Evolutionary conservation across 148 eudicot genomes (phyloP), one percentile per base, ranked within the genome.

Genomic region (Chenopodium album): DNA sequence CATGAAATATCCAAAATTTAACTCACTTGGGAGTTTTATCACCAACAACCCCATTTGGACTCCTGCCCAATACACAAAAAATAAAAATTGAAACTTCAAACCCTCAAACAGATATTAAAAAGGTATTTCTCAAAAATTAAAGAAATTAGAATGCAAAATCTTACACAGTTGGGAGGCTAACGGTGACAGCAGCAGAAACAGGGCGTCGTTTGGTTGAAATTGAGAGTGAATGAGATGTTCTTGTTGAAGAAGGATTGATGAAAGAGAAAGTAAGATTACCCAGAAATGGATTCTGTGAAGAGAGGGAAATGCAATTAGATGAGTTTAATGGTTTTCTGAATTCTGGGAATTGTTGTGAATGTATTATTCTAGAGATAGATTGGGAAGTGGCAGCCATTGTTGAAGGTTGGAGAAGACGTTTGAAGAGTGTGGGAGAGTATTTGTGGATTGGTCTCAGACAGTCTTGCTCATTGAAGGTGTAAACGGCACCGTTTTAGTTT

Each of bases 1-100:
- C 62, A 32, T 69, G 50, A 77, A 74, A 83, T 56, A 74, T 68
- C 23, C 56, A 14, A 83, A 75, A 22, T 62, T 41, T 29, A 83
- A 88, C 94, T 89, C 88, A 93, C 97, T 87, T 87, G 75, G 93
- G 93, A 46, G 84, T 75, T 89, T 88, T 85, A 73, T 86, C 93
- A 68, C 83, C 80, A 75, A 73, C 60, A 68, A 81, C 83, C 82
- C 89, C 83, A 73, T 91, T 91, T 48, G 92, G 87, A 17, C 84
- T 87, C 81, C 94, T 93, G 91, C 84, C 16, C 44, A 41, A 41
- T 26, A 41, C 44, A 41, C 5, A 41, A 52, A 78, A 62, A 82
- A 82, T 32, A 71, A 76, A 80, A 64, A 71, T 17, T 19, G 26
- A 80, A 71, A 48, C 16, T 17, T 5, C 41, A 66, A 83, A 87